Base-by-base conservation (phyloP, 129 eudicot genomes). In the Flaveria robusta region DNA sequence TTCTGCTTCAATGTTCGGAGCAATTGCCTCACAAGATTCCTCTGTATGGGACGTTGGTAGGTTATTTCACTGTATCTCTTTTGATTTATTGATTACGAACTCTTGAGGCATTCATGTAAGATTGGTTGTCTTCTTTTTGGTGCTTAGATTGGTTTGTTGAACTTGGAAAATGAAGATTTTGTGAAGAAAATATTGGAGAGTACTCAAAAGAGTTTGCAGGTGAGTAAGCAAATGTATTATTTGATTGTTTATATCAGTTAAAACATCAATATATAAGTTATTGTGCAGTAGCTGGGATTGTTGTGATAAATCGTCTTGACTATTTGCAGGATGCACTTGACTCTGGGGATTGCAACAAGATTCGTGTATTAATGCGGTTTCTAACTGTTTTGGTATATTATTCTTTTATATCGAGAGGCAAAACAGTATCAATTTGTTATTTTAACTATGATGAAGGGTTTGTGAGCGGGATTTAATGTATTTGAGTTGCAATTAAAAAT, bases 21-120 rank as follows among this genome's bases (percentile, higher is more conserved):
- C 96, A 95, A 88, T 72, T 95, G 81, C 97, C 99, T 72, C 99
- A 95, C 83, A 95, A 95, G 87, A 82, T 92, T 74, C 96, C 99
- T 71, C 46, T 95, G 26, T 95, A 95, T 77, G 99, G 94, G 72
- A 95, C 99, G 1, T 11, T 93, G 97, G 97, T 93, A 83, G 22
- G 90, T 11, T 71, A 3, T 67, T 29, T 70, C 45, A 14, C 9
- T 27, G 75, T 63, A 23, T 19, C 16, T n/a, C 54, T 18, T 43
- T 5, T 42, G 52, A 2, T 26, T 18, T 60, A 14, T 46, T 58
- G 4, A 37, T 0, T 56, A 29, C 64, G 15, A 39, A 22, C 68
- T 7, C 10, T 77, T 76, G 73, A 62, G 39, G 49, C 9, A 2
- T 50, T 47, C 10, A 15, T 58, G 24, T 46, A 45, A 69, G 59